These are phyloP conservation scores for Polygonum maritimum DNA, from an alignment of 148 eudicot genomes.

Conservation along the genomic window DNA sequence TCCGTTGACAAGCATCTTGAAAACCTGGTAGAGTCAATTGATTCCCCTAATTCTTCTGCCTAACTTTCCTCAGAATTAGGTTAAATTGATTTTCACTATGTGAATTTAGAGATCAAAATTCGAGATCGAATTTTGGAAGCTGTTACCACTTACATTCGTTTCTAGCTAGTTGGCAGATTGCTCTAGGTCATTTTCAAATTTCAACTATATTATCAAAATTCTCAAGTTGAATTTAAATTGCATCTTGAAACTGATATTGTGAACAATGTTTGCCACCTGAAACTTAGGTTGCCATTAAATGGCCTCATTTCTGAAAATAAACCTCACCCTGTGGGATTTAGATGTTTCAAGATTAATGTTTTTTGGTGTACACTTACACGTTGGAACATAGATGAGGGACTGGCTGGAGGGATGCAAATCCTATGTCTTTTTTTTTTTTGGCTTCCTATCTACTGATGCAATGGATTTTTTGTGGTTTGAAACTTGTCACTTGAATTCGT, in stretches of 20 bases:
- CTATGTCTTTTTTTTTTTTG: not conserved
- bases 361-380: not conserved
- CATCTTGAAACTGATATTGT: not conserved
- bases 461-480: not conserved
- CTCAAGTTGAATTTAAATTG: not conserved
- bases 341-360: not conserved
- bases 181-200: not conserved
- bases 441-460: not conserved
- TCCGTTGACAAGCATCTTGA: slow-evolving; percentile 85
- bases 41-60: not conserved
- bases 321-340: not conserved
- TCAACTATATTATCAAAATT: no score
- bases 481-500: not conserved
- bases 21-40: slow-evolving; percentile 46
- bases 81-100: not conserved
- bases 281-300: not conserved
- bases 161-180: not conserved
- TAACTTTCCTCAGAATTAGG: not conserved
- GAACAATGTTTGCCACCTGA: not conserved
- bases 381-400: not conserved
- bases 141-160: not conserved
- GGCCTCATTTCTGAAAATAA: not conserved
- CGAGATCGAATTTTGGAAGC: no score
- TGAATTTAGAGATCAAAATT: not conserved
- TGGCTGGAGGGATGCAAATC: not conserved